These are phyloP conservation scores for Candida corydali DNA, from an alignment of 805 yeast species.

Conservation along the genomic window DNA sequence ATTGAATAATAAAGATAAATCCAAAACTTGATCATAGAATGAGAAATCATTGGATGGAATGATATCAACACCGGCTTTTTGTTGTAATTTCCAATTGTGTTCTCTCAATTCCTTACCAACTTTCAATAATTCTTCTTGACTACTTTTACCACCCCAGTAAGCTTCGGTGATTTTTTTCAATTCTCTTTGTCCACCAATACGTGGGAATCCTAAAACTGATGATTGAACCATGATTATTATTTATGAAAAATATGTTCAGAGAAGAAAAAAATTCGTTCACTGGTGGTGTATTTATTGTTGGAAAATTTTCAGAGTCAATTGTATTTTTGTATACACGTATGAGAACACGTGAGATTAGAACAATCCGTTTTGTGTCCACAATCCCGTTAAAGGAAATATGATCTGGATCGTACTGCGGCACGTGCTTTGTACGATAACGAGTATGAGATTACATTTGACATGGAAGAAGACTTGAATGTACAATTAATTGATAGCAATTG, in stretches of 20 bases:
- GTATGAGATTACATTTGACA: too few relatives aligned
- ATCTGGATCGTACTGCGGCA: too few relatives aligned
- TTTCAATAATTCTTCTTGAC: conserved; percentile 80
- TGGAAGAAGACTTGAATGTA: too few relatives aligned
- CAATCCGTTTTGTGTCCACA: too few relatives aligned
- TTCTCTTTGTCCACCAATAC: conserved; percentile 99
- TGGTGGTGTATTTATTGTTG: too few relatives aligned
- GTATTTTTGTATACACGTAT: conserved; percentile 1
- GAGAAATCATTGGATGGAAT: conserved; percentile 98
- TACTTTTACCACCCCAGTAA: conserved; percentile 95
- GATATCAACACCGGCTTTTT: conserved; percentile 94
- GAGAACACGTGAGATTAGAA: conserved; percentile 7
- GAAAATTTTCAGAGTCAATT: neutral
- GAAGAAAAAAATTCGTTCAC: conserved; percentile 2
- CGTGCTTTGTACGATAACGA: neutral
- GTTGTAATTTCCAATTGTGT: conserved; percentile 96
- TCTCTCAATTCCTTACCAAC: conserved; percentile 96
- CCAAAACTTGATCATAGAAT: conserved; percentile 95
- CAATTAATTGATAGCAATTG: too few relatives aligned
- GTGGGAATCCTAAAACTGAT: conserved; percentile 98
- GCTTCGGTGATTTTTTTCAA: conserved; percentile 98
- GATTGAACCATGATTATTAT: conserved; percentile 93
- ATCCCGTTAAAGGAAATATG: too few relatives aligned
- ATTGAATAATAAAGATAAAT: conserved; percentile 86
- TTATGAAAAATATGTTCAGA: conserved; percentile 2